These are phyloP conservation scores for Aschersonia sp. DNA, from an alignment of 2,329 filamentous ascomycete species.

Conservation along the genomic window DNA sequence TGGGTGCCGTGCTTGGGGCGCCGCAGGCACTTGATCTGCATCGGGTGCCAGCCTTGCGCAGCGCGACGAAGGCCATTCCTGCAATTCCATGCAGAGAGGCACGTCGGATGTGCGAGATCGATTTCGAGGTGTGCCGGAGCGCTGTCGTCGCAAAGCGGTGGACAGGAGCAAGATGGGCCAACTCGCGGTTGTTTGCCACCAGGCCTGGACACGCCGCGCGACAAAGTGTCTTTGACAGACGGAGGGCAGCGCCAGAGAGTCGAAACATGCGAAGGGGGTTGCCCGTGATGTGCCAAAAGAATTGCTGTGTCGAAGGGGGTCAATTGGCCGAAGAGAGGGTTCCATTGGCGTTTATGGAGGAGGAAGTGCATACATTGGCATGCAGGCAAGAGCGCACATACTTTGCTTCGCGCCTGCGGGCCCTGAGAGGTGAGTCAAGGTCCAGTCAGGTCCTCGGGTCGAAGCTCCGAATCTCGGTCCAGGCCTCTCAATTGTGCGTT, in stretches of 20 bases:
- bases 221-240: too few species aligned
- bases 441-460: too few species aligned
- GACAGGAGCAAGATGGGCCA: too few species aligned
- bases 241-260: too few species aligned
- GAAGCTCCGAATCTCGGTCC: too few species aligned
- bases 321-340: background rate
- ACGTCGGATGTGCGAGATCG: background rate
- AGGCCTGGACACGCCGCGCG: too few species aligned
- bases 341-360: background rate
- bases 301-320: background rate
- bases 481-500: too few species aligned
- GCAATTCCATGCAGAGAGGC: slow-evolving; percentile 19
- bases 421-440: too few species aligned
- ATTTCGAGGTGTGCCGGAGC: background rate
- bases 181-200: too few species aligned
- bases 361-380: background rate
- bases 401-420: background rate
- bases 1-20: slow-evolving; percentile 1
- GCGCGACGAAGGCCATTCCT: slow-evolving; percentile 30
- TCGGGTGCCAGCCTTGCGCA: slow-evolving; percentile 29
- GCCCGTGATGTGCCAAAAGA: background rate
- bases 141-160: background rate
- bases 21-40: slow-evolving; percentile 17
- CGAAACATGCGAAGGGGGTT: too few species aligned
- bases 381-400: background rate